These are phyloP conservation scores for Microascus cirrosus DNA, from an alignment of 2,329 filamentous ascomycete genomes.

Conservation along the genomic window DNA sequence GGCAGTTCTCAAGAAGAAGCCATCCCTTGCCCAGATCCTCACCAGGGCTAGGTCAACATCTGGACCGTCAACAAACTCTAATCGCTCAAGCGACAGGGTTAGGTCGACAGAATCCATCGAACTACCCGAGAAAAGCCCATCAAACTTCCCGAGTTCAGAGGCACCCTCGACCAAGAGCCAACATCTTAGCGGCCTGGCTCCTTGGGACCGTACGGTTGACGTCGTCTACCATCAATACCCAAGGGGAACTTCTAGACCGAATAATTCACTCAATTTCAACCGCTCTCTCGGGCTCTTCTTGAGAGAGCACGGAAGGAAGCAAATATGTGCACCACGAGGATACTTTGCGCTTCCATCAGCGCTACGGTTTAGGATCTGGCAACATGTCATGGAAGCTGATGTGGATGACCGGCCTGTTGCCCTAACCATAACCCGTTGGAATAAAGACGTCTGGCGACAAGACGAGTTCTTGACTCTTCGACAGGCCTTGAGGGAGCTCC, in stretches of 20 bases:
- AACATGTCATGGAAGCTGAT: slow-evolving; percentile 10
- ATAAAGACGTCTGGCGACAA: slow-evolving; percentile 20
- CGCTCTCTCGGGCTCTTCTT: slow-evolving; percentile 13
- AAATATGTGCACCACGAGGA: neutral
- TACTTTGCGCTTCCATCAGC: slow-evolving; percentile 15
- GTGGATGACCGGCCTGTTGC: slow-evolving; percentile 13
- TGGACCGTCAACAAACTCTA: neutral
- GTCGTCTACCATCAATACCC: slow-evolving; percentile 18
- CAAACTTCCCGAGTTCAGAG: neutral
- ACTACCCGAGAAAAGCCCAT: neutral
- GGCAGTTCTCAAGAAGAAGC: neutral
- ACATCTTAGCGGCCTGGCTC: slow-evolving; percentile 9
- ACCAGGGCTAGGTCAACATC: neutral
- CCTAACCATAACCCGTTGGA: slow-evolving; percentile 16
- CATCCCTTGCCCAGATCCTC: slow-evolving; percentile 1
- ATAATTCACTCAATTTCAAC: slow-evolving; percentile 8
- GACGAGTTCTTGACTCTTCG: slow-evolving; percentile 19
- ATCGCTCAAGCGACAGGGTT: neutral
- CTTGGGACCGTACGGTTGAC: slow-evolving; percentile 25
- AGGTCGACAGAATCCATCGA: neutral
- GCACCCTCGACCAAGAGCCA: neutral
- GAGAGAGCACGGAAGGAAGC: slow-evolving; percentile 7
- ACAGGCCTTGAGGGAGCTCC: slow-evolving; percentile 13
- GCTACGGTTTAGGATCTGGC: slow-evolving; percentile 16
- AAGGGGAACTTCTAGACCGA: slow-evolving; percentile 3